Conservation (phyloP, 2,329 filamentous ascomycete genomes). For the Fusarium cyanostomum region DNA sequence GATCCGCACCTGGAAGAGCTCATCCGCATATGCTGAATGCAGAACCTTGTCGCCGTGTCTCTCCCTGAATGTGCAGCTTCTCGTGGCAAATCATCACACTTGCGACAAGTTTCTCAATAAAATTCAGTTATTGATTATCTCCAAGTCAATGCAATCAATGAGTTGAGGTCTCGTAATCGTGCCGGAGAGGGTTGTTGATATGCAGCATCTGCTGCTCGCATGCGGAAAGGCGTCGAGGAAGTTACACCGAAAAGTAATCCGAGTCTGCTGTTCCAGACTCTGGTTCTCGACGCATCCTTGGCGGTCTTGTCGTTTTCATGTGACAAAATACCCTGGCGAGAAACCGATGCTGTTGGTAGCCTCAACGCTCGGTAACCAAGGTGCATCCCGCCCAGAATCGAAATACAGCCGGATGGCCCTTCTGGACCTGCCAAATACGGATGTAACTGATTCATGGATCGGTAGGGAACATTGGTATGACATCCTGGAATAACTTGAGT, state of each 20-base stretch:
- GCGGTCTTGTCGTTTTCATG: background rate
- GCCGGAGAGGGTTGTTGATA: background rate
- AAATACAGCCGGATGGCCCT: background rate
- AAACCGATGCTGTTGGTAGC: background rate
- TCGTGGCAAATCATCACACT: background rate
- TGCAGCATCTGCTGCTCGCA: background rate
- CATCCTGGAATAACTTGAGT: background rate
- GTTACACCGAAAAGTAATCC: background rate
- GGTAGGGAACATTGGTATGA: no score
- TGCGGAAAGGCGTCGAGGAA: conserved; percentile 5
- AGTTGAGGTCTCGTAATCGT: background rate
- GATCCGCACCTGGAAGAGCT: background rate
- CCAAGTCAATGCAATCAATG: background rate
- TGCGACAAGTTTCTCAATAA: no score
- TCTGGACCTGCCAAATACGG: background rate
- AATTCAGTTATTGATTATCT: no score
- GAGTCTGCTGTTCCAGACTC: background rate
- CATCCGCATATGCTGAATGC: background rate
- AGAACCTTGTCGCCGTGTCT: background rate
- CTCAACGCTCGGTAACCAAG: background rate
- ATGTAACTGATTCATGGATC: background rate
- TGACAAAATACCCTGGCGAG: background rate
- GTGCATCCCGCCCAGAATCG: background rate
- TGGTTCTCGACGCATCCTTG: background rate
- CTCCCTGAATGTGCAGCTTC: background rate